Conservation (phyloP, 495 filamentous ascomycete species). For the Penicillium crystallinum region DNA sequence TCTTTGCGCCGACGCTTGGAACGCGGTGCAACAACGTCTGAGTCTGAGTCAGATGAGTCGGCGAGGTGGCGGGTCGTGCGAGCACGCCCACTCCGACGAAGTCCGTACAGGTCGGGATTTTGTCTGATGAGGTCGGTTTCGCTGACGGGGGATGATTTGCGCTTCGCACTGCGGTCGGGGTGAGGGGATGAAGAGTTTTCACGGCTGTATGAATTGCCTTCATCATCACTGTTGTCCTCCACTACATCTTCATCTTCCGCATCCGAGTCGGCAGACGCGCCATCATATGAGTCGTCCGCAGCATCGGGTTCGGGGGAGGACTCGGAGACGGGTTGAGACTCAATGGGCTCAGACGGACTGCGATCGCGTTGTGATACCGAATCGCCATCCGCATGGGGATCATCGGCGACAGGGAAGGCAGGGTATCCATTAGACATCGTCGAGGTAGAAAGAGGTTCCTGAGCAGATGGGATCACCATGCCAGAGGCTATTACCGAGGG, state of each 20-base stretch:
- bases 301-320: conserved; percentile 57
- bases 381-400: conserved; percentile 33
- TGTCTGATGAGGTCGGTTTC: conserved; percentile 80
- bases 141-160: conserved; percentile 64
- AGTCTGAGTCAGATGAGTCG: conserved; percentile 67
- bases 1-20: conserved; percentile 38
- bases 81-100: conserved; percentile 76
- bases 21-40: conserved; percentile 39
- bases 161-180: conserved; percentile 62
- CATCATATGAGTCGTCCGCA: conserved; percentile 52
- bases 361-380: conserved; percentile 44
- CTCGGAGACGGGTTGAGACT: conserved; percentile 39
- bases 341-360: conserved; percentile 47
- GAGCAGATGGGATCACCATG: conserved; percentile 50
- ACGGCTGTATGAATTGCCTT: conserved; percentile 43
- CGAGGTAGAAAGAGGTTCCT: conserved; percentile 37
- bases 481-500: conserved; percentile 41
- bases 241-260: conserved; percentile 76
- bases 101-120: conserved; percentile 93
- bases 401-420: conserved; percentile 34
- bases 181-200: conserved; percentile 64
- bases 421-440: conserved; percentile 47
- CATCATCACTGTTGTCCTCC: conserved; percentile 57
- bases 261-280: conserved; percentile 34
- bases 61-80: conserved; percentile 52